phyloP scores from a whole-genome alignment of 2,329 filamentous ascomycete genomes.

The Diaporthe batatas region DNA sequence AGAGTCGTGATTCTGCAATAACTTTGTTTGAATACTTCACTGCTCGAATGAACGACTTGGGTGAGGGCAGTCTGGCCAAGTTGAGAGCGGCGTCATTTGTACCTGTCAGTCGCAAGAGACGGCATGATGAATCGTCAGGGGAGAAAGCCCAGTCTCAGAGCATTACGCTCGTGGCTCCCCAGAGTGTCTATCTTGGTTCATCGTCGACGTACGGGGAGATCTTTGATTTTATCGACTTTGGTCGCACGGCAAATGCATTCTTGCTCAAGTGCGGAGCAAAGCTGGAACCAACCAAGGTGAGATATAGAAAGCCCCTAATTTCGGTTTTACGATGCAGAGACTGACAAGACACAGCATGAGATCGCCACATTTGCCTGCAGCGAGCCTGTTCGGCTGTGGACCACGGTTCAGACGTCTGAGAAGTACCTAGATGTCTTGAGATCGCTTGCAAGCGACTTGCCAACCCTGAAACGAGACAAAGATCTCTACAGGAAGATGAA shows the following conservation, averaged over 20 bases:
- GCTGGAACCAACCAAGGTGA: conserved; percentile 80
- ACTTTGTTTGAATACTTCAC: conserved; percentile 88
- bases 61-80: conserved; percentile 68
- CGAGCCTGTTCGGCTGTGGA: conserved; percentile 85
- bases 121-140: conserved; percentile 49
- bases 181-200: conserved; percentile 83
- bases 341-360: conserved; percentile 67
- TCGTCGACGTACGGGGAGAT: conserved; percentile 83
- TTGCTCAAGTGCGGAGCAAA: conserved; percentile 91
- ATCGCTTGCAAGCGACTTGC: conserved; percentile 80
- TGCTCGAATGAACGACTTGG: conserved; percentile 80
- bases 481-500: conserved; percentile 83
- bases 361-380: conserved; percentile 85
- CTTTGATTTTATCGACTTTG: conserved; percentile 98
- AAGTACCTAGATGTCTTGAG: conserved; percentile 89
- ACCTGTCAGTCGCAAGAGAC: conserved; percentile 64
- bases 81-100: conserved; percentile 78
- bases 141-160: conserved; percentile 55
- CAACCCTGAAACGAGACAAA: conserved; percentile 81
- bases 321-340: background rate
- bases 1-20: conserved; percentile 74
- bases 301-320: background rate
- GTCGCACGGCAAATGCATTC: conserved; percentile 87
- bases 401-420: conserved; percentile 82
- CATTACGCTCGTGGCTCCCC: conserved; percentile 74